phyloP scores from a whole-genome alignment of 345 rosid genomes.

The Rubroshorea leprosula region DNA sequence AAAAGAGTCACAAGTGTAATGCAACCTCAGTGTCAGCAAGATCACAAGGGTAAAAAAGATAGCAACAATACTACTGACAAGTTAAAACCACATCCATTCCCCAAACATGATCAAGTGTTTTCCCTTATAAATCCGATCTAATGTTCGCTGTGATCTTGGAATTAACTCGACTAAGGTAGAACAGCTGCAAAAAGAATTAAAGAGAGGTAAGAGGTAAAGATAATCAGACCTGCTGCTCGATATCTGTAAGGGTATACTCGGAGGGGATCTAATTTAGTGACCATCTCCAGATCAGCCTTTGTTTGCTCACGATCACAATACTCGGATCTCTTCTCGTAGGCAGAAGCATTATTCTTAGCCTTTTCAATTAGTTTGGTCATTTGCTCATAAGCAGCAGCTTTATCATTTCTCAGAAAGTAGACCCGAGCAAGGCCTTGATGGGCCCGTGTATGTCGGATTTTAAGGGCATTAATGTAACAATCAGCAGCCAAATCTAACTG shows the following conservation, averaged over 20 bases:
- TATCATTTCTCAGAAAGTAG: constrained; percentile 70
- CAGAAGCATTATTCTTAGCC: constrained; percentile 91
- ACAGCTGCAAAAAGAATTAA: not conserved
- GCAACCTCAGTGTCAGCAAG: not conserved
- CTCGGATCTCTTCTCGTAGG: constrained; percentile 95
- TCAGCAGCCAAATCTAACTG: constrained; percentile 83
- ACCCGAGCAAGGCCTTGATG: constrained; percentile 99
- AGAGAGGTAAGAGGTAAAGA: not conserved
- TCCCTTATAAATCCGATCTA: too few relatives aligned
- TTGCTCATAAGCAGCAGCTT: constrained; percentile 72
- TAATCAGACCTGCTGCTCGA: constrained; percentile 82
- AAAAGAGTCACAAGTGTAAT: constrained; percentile 6
- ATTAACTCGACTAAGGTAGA: too few relatives aligned
- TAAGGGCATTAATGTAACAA: constrained; percentile 92
- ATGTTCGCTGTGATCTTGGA: too few relatives aligned
- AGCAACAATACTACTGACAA: too few relatives aligned
- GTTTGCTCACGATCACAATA: constrained; percentile 87
- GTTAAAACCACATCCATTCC: too few relatives aligned
- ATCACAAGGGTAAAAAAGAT: not conserved
- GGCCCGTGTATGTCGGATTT: constrained; percentile 89
- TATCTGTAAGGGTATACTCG: constrained; percentile 95
- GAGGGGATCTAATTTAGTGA: constrained; percentile 86
- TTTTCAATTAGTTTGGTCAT: constrained; percentile 86
- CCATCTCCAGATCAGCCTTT: constrained; percentile 88
- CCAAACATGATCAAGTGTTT: too few relatives aligned